Evolutionary conservation across 352 stramenopile species (phyloP), one percentile per base, ranked within the genome.

Genomic region (Phytophthora rubi): DNA sequence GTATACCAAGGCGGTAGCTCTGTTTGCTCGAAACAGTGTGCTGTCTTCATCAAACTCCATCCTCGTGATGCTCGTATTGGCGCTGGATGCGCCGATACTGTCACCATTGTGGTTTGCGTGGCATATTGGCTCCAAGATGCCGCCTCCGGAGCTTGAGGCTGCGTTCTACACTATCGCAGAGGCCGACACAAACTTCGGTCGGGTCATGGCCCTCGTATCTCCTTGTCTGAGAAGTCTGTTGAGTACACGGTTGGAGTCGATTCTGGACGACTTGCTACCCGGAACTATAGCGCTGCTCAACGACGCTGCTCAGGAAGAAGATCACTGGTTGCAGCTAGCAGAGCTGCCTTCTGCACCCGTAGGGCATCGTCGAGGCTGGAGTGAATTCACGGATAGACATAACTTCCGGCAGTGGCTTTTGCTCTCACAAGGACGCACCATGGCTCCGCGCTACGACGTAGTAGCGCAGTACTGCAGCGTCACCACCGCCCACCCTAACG

Each of bases 91-190:
- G 0, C 78, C 85, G 1, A n/a, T 90, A 16, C 61, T 86, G 12
- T 77, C 86, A 0, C 88, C 81, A 26, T 53, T 80, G 21, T 89
- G 79, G 77, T 89, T 92, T 69, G 87, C 84, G 3, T 95, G 87
- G 87, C 67, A 81, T 33, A 33, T 83, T 23, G 87, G 85, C 23
- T 90, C 82, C 15, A 81, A 73, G 62, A 73, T 71, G 48, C 82
- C 83, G 4, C 85, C 80, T 42, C 63, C 68, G 2, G 59, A 72
- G 53, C 71, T 62, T n/a, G 59, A 75, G 18, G 53, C 52, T 42
- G 68, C 63, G 2, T 12, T 71, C 21, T 60, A 63, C 30, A 62
- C 58, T 1, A 45, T 57, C 6, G 54, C 64, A 62, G 62, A 69
- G 33, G 15, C 55, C 48, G 45, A 62, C 58, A 59, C 18, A 4